Base-by-base conservation (phyloP, 768 basidiomycete genomes). In the Roridomyces roridus region DNA sequence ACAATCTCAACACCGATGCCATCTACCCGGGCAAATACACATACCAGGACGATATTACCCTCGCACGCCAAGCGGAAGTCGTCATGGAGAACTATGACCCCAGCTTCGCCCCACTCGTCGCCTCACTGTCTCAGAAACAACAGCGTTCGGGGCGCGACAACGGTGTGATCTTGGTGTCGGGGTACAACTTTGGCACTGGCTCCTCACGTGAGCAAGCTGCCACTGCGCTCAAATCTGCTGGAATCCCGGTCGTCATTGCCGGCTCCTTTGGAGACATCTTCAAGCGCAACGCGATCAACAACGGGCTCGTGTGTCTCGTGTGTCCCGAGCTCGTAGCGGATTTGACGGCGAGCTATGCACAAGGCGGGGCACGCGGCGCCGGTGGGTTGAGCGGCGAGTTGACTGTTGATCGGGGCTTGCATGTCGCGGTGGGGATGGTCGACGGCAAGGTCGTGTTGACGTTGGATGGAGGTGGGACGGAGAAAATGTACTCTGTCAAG, bases 41-140 rank as follows among this genome's bases (percentile, higher is more conserved):
- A 6, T 99, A 99, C 73, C 95, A 97, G 74, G 97, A 99, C 70
- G 97, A 98, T 67, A 97, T 99, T 71, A 98, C 96, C 2, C 93
- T 94, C 31, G 89, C 88, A 59, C 85, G 88, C 25, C 97, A 98
- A 72, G 96, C 94, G 2, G 86, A 97, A 66, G 91, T 98, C 20
- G 96, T 98, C 36, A 98, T 98, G 96, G 96, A 99, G 77, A 99
- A 98, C 77, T 98, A 99, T 72, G 96, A 99, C 67, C 88, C 93
- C 0, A 73, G 80, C 0, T 98, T 98, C 70, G 91, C 96, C 12
- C 48, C 77, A 2, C 83, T 85, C 49, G 88, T 92, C 34, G 82
- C 85, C 3, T 74, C 81, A 11, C 72, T 91, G 15, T 70, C 78
- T 15, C 55, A 67, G 37, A 42, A 68, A 12, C 67, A 74, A 26